These are phyloP conservation scores for Carex sylvatica DNA, from an alignment of 202 grass and related monocot genomes.

Conservation along the genomic window DNA sequence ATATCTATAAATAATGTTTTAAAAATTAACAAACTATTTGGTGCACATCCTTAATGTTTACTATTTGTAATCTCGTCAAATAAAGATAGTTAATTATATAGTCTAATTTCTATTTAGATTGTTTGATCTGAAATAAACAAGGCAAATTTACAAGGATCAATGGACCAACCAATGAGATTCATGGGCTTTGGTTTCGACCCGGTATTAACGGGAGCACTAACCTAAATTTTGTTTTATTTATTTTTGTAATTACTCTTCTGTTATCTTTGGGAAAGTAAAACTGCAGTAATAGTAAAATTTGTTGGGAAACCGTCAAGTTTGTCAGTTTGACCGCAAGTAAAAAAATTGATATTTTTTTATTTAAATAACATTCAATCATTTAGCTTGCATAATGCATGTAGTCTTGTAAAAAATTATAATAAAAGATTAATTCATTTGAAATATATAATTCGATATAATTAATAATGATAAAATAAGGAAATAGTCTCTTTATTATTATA, in stretches of 20 bases:
- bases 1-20: no score
- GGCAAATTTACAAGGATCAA: not conserved
- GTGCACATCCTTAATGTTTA: no score
- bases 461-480: no score
- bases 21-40: no score
- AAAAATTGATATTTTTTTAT: not conserved
- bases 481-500: not conserved
- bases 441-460: not conserved
- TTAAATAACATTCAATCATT: not conserved
- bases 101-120: not conserved
- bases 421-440: not conserved
- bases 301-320: not conserved
- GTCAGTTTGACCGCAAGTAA: not conserved
- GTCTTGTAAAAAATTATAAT: not conserved
- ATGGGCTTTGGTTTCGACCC: not conserved
- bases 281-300: not conserved
- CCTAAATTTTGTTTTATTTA: not conserved
- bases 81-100: not conserved
- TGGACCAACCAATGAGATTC: not conserved
- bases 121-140: not conserved
- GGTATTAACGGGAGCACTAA: not conserved
- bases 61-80: no score
- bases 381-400: not conserved
- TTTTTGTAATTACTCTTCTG: not conserved
- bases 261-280: not conserved